Base-by-base conservation (phyloP, 306 rosid genomes). In the Leucaena leucocephala region DNA sequence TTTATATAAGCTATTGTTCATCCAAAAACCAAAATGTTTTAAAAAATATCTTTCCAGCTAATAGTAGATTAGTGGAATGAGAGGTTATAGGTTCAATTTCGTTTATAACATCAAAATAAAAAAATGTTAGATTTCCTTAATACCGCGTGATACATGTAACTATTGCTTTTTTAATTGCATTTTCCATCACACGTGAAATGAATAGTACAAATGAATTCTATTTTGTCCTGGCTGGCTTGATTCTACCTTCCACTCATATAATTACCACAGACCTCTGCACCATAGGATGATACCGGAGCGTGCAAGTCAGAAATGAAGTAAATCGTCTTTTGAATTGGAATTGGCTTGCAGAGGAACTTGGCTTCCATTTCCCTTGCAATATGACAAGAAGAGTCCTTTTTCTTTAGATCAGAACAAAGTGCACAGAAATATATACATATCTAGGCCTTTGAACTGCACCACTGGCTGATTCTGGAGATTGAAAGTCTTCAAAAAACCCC, bases 201-300 rank as follows among this genome's bases (percentile, higher is more conserved):
- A 33, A 48, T 13, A 46, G 17, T 65, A 36, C 58, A 66, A 21
- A 27, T 27, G 27, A 27, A 59, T 74, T 63, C 65, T 48, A 40
- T 13, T 35, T n/a, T 8, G 35, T 38, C 58, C 22, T 54, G 35
- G 19, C 22, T 54, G 35, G 19, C 52, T 66, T 49, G 9, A 43
- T 39, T 83, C 77, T 38, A 62, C 72, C 34, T 35, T 69, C 58
- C 80, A 83, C 83, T 85, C 75, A 10, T 77, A 73, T 11, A 46
- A 63, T 65, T 80, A 86, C 44, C 21, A 79, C 64, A 83, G 76
- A 77, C 62, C 87, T 72, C 79, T 83, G 73, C 17, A 49, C n/a
- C 6, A 5, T 7, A 11, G 7, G 55, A 6, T 14, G n/a, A 49
- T 49, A 14, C 55, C 4, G 55, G 19, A 5, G 55, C 55, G 2